Percentiles rank a stretch among this genome's conserved stretches.
Evolutionary conservation across 768 basidiomycete species (phyloP).

Genomic region (Gloeopeniophorella convolvens): DNA sequence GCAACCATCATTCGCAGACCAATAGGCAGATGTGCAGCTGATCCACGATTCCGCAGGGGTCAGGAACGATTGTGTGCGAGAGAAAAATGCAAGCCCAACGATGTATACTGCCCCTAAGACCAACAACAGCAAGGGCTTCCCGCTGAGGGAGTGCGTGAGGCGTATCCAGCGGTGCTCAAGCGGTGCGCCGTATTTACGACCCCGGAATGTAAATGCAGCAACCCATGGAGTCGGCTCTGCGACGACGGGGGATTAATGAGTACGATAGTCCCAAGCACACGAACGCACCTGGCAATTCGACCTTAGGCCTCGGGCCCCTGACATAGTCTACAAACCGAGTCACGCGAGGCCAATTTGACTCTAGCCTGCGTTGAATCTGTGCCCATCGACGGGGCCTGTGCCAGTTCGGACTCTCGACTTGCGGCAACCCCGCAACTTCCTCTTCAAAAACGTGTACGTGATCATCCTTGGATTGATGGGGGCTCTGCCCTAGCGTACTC

Average conservation of each 20-base stretch:
- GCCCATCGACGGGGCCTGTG: too few relatives aligned
- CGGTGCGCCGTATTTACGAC: conserved; percentile 18
- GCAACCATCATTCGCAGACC: conserved; percentile 62
- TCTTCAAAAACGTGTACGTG: neutral
- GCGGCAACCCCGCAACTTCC: neutral
- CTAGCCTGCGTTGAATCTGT: neutral
- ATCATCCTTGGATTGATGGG: neutral
- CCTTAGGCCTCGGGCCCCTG: conserved; percentile 56
- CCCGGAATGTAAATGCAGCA: conserved; percentile 34
- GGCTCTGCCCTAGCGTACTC: neutral
- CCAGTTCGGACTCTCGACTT: neutral
- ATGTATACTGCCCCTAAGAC: conserved; percentile 58
- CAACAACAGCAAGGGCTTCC: conserved; percentile 43
- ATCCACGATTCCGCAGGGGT: conserved; percentile 59
- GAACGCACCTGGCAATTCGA: conserved; percentile 41
- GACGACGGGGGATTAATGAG: neutral
- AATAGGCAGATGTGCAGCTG: conserved; percentile 65
- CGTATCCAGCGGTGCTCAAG: conserved; percentile 52
- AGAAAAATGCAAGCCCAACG: conserved; percentile 64
- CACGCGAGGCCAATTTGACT: conserved; percentile 17
- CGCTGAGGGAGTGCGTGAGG: conserved; percentile 45
- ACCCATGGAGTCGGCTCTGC: conserved; percentile 52
- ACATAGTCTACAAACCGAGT: conserved; percentile 31
- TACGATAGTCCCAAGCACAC: neutral
- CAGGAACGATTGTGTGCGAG: conserved; percentile 65